Conservation (phyloP, 805 yeast genomes). For the Kurtzmaniella cleridarum region DNA sequence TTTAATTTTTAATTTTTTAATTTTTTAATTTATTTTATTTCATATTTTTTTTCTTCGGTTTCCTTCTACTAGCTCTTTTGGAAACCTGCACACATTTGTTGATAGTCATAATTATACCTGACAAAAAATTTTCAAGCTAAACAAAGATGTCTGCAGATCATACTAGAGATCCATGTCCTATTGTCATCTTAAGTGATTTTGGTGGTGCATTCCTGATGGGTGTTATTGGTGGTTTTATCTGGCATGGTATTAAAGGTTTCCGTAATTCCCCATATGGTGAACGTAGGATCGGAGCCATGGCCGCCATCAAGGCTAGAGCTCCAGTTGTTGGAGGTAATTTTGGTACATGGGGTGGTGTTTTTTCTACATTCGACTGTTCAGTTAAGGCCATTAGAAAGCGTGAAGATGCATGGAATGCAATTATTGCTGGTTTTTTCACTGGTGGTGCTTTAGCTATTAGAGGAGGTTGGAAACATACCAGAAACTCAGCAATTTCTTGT, state of each 20-base stretch:
- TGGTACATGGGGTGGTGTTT: slow-evolving; percentile 99
- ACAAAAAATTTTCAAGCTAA: neutral
- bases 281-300: slow-evolving; percentile 80
- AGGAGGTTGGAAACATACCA: slow-evolving; percentile 97
- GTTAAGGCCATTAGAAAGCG: slow-evolving; percentile 94
- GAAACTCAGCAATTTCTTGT: slow-evolving; percentile 96
- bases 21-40: no score
- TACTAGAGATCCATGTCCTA: slow-evolving; percentile 98
- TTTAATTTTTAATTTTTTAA: neutral
- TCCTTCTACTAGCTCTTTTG: neutral
- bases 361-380: slow-evolving; percentile 91
- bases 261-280: slow-evolving; percentile 97
- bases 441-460: slow-evolving; percentile 98
- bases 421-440: slow-evolving; percentile 94
- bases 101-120: neutral
- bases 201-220: slow-evolving; percentile 99
- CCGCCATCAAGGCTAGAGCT: slow-evolving; percentile 92
- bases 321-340: slow-evolving; percentile 99
- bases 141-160: slow-evolving; percentile 83
- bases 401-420: slow-evolving; percentile 98
- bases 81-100: neutral
- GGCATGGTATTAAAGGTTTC: slow-evolving; percentile 99
- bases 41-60: no score
- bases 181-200: slow-evolving; percentile 91
- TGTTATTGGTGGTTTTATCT: slow-evolving; percentile 94